phyloP scores from a whole-genome alignment of 805 yeast species.

The Candida silvatica region DNA sequence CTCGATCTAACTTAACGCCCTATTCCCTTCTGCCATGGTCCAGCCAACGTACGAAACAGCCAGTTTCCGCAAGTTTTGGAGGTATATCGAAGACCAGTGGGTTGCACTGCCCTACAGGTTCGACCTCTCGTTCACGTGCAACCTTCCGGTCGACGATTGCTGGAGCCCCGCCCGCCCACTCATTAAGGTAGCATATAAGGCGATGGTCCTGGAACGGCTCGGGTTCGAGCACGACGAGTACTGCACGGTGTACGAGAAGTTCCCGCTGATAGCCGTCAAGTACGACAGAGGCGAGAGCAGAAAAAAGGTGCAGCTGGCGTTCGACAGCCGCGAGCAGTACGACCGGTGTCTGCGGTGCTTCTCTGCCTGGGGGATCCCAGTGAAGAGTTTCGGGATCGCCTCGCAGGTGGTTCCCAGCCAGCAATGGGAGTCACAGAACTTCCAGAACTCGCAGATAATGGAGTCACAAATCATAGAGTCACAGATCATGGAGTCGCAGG shows the following conservation, averaged over 20 bases:
- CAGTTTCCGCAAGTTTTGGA: conserved; percentile 15
- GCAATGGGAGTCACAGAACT: background rate
- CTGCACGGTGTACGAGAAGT: conserved; percentile 15
- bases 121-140: conserved; percentile 12
- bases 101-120: conserved; percentile 18
- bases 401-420: background rate
- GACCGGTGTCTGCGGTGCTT: conserved; percentile 9
- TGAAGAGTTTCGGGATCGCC: background rate
- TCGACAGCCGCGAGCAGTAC: conserved; percentile 1
- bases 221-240: conserved; percentile 11
- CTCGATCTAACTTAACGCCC: background rate
- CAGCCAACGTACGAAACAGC: conserved; percentile 5
- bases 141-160: background rate
- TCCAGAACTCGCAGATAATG: background rate
- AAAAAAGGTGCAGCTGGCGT: conserved; percentile 3
- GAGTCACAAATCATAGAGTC: too few relatives aligned
- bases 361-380: conserved; percentile 8
- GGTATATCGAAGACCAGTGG: conserved; percentile 13
- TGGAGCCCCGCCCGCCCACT: conserved; percentile 4
- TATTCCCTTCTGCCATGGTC: background rate
- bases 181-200: conserved; percentile 16
- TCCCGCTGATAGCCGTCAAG: conserved; percentile 18
- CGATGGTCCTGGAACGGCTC: conserved; percentile 16
- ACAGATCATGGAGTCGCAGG: too few relatives aligned
- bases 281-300: conserved; percentile 4